A percentile compares a stretch with the other conserved stretches of the same genome.
phyloP scores from a whole-genome alignment of 1,284 basidiomycete genomes.

The Apiotrichum porosum region DNA sequence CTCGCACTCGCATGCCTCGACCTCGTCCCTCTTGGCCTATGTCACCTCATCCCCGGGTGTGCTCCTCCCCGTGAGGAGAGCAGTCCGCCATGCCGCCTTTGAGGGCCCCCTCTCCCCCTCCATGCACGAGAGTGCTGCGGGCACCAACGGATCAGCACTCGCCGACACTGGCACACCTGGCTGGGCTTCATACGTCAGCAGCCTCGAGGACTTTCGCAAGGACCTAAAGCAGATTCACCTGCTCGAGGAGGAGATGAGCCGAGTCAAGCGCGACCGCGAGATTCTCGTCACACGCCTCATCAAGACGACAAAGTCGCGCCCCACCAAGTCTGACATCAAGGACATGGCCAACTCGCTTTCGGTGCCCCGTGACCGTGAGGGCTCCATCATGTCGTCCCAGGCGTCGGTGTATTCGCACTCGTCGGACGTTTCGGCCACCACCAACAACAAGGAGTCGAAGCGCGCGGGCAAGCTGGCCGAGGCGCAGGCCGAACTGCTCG shows the following conservation, averaged over 20 bases:
- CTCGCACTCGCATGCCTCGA: conserved; percentile 48
- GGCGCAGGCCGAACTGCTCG: conserved; percentile 48
- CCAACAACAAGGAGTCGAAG: conserved; percentile 39
- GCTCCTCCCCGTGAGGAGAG: conserved; percentile 38
- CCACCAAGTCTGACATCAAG: conserved; percentile 43
- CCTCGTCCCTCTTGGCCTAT: conserved; percentile 48
- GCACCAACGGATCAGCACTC: background rate
- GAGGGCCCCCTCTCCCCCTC: conserved; percentile 43
- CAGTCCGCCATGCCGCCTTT: conserved; percentile 47
- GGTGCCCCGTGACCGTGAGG: conserved; percentile 3
- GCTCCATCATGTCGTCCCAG: conserved; percentile 23
- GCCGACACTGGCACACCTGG: conserved; percentile 31
- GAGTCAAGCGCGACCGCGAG: conserved; percentile 47
- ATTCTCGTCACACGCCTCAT: conserved; percentile 48
- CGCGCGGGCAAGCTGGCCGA: conserved; percentile 44
- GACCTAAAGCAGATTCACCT: conserved; percentile 49
- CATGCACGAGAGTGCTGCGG: background rate
- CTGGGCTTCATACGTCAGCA: conserved; percentile 44
- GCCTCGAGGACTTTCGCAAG: conserved; percentile 45
- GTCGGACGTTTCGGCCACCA: conserved; percentile 27
- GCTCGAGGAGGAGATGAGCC: conserved; percentile 47
- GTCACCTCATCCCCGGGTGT: conserved; percentile 49
- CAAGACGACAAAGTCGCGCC: conserved; percentile 46
- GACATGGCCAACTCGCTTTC: conserved; percentile 28
- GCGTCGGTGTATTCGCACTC: conserved; percentile 27